Conservation (phyloP, 192 early-diverging fungal genomes). For the Coemansia sp. region DNA sequence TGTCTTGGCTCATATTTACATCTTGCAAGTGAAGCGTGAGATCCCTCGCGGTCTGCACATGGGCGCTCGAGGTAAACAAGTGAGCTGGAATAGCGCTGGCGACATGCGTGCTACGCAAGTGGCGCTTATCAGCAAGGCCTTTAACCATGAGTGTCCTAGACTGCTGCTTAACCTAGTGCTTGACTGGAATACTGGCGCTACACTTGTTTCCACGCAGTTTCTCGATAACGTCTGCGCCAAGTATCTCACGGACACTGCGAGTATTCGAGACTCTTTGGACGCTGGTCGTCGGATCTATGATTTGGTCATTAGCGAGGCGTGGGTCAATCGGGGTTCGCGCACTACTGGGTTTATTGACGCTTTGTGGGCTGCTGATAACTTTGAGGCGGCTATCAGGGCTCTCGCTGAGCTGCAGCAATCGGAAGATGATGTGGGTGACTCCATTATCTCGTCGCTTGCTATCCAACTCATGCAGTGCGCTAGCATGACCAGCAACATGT, state of each 20-base stretch:
- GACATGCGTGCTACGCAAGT: slow-evolving; percentile 4
- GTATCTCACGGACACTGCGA: neutral
- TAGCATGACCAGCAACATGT: neutral
- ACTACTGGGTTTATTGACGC: slow-evolving; percentile 14
- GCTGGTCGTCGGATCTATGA: slow-evolving; percentile 8
- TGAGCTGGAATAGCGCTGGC: neutral
- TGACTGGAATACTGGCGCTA: slow-evolving; percentile 11
- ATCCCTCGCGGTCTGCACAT: slow-evolving; percentile 19
- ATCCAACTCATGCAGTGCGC: slow-evolving; percentile 27
- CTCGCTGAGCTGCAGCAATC: neutral
- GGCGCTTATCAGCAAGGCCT: slow-evolving; percentile 19
- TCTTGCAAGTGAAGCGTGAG: slow-evolving; percentile 13
- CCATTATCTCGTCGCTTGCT: slow-evolving; percentile 19
- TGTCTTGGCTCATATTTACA: slow-evolving; percentile 18
- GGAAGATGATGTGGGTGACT: neutral
- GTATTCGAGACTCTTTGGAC: neutral
- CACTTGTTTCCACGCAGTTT: neutral
- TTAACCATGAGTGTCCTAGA: slow-evolving; percentile 5
- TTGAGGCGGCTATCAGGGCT: neutral
- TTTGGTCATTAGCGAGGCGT: neutral
- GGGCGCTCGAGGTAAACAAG: neutral
- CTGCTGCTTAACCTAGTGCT: slow-evolving; percentile 33
- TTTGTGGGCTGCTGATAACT: slow-evolving; percentile 21
- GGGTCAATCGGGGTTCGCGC: neutral
- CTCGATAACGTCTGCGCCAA: neutral